phyloP scores from a whole-genome alignment of 1,284 basidiomycete species.

The Ceratobasidium sp. region DNA sequence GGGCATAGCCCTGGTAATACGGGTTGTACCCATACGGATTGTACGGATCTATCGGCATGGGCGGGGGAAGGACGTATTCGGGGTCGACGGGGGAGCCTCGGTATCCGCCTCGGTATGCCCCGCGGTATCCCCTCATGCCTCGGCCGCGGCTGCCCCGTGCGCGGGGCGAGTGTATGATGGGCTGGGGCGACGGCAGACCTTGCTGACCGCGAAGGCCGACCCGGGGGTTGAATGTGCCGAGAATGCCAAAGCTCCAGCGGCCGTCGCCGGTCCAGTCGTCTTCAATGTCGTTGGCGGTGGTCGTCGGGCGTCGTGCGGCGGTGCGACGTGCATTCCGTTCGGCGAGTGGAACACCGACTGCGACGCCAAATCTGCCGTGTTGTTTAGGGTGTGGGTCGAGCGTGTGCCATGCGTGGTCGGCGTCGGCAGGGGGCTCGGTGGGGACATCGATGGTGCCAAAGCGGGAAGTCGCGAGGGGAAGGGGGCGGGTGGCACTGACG shows the following conservation, averaged over 20 bases:
- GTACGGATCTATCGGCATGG: conserved; percentile 22
- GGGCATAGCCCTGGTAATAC: conserved; percentile 9
- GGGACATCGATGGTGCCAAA: neutral
- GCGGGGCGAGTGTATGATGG: neutral
- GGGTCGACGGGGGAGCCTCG: conserved; percentile 18
- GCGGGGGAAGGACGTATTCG: conserved; percentile 16
- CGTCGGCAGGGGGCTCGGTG: neutral
- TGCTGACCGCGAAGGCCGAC: neutral
- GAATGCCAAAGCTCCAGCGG: conserved; percentile 21
- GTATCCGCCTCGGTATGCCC: neutral
- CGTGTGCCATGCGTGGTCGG: neutral
- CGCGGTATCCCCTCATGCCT: conserved; percentile 1
- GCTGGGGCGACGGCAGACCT: neutral
- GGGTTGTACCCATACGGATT: conserved; percentile 16
- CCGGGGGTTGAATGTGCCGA: conserved; percentile 13
- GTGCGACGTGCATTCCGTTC: conserved; percentile 13
- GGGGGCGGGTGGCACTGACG: conserved; percentile 11
- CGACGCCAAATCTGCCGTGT: conserved; percentile 14
- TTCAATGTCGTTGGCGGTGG: conserved; percentile 24
- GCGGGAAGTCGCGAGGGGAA: neutral
- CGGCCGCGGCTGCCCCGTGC: conserved; percentile 17
- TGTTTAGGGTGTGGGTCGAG: neutral
- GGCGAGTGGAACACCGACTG: conserved; percentile 14
- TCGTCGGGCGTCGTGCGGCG: conserved; percentile 4
- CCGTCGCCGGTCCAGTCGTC: conserved; percentile 27